These are phyloP conservation scores for Meyerozyma guilliermondii DNA, from an alignment of 1,139 yeast species.

Conservation along the genomic window DNA sequence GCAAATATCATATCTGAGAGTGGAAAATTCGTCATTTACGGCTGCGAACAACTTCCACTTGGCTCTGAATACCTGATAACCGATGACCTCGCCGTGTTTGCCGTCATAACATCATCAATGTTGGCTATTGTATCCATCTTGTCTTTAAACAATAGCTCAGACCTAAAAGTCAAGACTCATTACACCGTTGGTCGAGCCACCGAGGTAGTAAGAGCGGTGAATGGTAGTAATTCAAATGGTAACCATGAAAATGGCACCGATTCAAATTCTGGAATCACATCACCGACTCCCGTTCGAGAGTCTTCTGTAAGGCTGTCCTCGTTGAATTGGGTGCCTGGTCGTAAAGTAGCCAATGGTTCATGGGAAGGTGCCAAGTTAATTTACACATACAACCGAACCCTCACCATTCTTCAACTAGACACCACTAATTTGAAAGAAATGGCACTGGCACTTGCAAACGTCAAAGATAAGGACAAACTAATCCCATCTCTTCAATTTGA, in stretches of 20 bases:
- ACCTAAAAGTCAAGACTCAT: slow-evolving; percentile 41
- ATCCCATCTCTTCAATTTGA: slow-evolving; percentile 35
- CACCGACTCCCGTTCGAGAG: slow-evolving; percentile 1
- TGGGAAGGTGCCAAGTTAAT: slow-evolving; percentile 49
- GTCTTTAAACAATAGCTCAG: slow-evolving; percentile 37
- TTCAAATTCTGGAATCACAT: not conserved
- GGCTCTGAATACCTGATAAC: slow-evolving; percentile 48
- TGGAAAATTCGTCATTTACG: slow-evolving; percentile 16
- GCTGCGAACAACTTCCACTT: slow-evolving; percentile 45
- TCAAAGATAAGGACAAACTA: slow-evolving; percentile 36
- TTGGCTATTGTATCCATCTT: slow-evolving; percentile 52
- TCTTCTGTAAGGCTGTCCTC: slow-evolving; percentile 34
- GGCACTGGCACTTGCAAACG: slow-evolving; percentile 21
- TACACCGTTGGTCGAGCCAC: slow-evolving; percentile 34
- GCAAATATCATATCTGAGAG: slow-evolving; percentile 14
- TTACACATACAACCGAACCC: slow-evolving; percentile 58
- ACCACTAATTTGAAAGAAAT: slow-evolving; percentile 25
- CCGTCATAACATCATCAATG: slow-evolving; percentile 51
- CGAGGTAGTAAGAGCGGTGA: not conserved
- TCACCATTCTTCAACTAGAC: slow-evolving; percentile 52
- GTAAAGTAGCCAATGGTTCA: slow-evolving; percentile 14
- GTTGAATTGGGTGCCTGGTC: slow-evolving; percentile 55
- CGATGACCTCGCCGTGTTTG: slow-evolving; percentile 56
- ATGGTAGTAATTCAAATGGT: not conserved
- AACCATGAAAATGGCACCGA: not conserved